Base-by-base conservation (phyloP, 2,329 filamentous ascomycete species). In the Talaromyces albobiverticillius region DNA sequence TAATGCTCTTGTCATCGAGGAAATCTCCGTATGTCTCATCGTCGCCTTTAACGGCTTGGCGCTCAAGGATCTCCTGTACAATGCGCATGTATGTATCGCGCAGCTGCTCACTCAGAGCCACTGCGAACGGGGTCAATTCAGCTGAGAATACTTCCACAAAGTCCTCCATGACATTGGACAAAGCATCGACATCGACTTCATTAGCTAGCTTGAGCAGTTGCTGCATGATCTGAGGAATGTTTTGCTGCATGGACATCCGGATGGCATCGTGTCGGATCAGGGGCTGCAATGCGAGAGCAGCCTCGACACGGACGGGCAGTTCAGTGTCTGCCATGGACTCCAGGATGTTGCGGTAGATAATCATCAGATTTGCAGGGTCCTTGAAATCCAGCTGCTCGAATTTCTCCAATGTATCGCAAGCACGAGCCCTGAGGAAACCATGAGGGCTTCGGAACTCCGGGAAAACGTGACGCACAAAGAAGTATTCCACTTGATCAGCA, bases 151-250 rank as follows among this genome's bases (percentile, higher is more conserved):
- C 92, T 72, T 99, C 94, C 43, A 99, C 94, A 68, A 99, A 99
- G 68, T 99, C 94, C 73, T 99, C 94, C 94, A 99, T 99, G 36
- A 99, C 94, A 66, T 97, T 97, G 20, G 94, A 93, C 38, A 99
- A 80, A 4, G 94, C 92, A 71, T 99, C 94, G 46, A 99, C 93
- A 68, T 99, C 94, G 55, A 95, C 94, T 74, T 99, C 94, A 67
- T 99, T 99, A 25, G 94, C 93, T 54, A 99, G 79, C 76, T 97
- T 97, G 52, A 99, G 81, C 13, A 99, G 82, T 73, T 99, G 93
- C 75, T 97, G 95, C 94, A 99, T 99, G 66, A 99, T 97, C 66
- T 95, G 95, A 14, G 94, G 92, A 61, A 99, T 99, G 70, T 92
- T 96, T 67, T 92, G 86, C 74, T 96, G 92, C 94, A 99, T 97